Evolutionary conservation across 2,329 filamentous ascomycete species (phyloP), one percentile per base, ranked within the genome.

Genomic region (Colletotrichum shisoi): DNA sequence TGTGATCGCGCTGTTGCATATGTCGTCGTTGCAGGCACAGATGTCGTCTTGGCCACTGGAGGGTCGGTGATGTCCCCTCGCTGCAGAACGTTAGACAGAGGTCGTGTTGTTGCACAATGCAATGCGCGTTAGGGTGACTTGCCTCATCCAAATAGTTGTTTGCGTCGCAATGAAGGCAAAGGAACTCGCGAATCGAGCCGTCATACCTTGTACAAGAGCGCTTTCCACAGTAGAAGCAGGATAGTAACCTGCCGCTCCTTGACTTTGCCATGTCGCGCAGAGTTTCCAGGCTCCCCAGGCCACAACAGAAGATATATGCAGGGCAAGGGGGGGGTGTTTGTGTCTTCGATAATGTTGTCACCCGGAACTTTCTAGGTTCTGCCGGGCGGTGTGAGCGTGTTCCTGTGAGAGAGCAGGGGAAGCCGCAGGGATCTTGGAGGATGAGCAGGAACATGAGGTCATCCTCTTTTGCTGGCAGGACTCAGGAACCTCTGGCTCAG

Each of bases 71-170:
- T 95, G 57, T 96, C 89, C 73, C 94, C 94, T 76, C 92, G 87
- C 91, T 95, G 73, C 3, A 67, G 39, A 37, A 3, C n/a, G 57
- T 42, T 27, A 37, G 12, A 27, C 15, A 17, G 9, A 45, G 31
- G 51, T 52, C 49, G 46, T 44, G 17, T 27, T 48, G 45, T 13
- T 17, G 3, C 31, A 24, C 34, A 24, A 53, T 17, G 17, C 34
- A 24, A 53, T 17, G 17, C 42, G 53, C 46, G 42, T 15, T 44
- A 62, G 62, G 48, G 9, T 65, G 39, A 67, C 82, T 67, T 80
- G 95, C 93, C 81, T 94, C 85, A 76, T 99, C 95, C 39, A 97
- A 83, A 80, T 92, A 91, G 78, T 98, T 99, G 67, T 90, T 88
- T 19, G 94, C 91, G 73, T 95, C 91, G 82, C 95, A 99, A 69